phyloP scores from a whole-genome alignment of 1,284 basidiomycete genomes.

The Malassezia dermatis region DNA sequence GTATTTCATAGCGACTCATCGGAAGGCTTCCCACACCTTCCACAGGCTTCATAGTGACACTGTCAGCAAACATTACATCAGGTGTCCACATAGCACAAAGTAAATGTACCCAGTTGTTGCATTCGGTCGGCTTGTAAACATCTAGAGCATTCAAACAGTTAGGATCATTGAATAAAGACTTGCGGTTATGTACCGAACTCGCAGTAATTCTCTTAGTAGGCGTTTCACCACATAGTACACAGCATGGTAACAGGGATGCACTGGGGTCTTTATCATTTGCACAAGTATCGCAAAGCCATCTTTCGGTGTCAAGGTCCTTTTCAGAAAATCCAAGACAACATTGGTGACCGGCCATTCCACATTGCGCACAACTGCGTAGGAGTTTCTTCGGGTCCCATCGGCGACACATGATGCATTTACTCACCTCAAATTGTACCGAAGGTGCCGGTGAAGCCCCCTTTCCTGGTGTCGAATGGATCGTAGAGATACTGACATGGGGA shows the following conservation, averaged over 20 bases:
- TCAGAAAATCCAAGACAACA: slow-evolving; percentile 38
- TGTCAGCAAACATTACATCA: slow-evolving; percentile 69
- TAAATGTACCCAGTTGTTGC: slow-evolving; percentile 81
- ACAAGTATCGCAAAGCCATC: slow-evolving; percentile 42
- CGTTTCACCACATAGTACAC: slow-evolving; percentile 31
- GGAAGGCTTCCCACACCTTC: slow-evolving; percentile 76
- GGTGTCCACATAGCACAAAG: slow-evolving; percentile 78
- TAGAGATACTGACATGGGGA: neutral
- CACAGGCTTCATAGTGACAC: slow-evolving; percentile 60
- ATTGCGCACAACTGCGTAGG: slow-evolving; percentile 35
- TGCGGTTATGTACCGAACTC: neutral
- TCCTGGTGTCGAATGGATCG: neutral
- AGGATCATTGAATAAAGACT: neutral
- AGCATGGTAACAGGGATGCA: slow-evolving; percentile 29
- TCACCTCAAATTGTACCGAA: neutral
- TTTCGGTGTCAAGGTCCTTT: slow-evolving; percentile 23
- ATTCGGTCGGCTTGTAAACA: slow-evolving; percentile 83
- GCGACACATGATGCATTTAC: slow-evolving; percentile 37
- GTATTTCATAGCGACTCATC: slow-evolving; percentile 44
- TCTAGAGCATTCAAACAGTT: slow-evolving; percentile 54
- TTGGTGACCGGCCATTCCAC: slow-evolving; percentile 39
- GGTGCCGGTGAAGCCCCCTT: neutral
- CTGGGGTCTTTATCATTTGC: slow-evolving; percentile 34
- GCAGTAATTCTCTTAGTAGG: neutral
- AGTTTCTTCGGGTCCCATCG: slow-evolving; percentile 39